Conservation (phyloP, 2,329 filamentous ascomycete species). For the Pseudopyricularia javanii region DNA sequence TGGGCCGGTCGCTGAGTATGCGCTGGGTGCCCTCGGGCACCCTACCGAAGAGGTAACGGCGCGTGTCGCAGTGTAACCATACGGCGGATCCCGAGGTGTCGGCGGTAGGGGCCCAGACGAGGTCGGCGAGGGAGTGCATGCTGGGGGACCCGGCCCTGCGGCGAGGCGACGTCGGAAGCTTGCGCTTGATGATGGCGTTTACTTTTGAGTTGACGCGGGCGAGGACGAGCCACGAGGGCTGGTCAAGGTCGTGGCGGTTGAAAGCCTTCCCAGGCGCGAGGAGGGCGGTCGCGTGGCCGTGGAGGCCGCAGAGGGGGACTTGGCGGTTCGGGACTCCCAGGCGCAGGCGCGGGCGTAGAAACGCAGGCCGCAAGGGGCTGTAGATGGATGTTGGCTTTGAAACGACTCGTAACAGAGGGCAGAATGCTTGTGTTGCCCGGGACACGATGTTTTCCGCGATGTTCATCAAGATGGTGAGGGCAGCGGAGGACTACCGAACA, state of each 20-base stretch:
- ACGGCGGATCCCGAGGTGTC: constrained; percentile 76
- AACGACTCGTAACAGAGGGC: background rate
- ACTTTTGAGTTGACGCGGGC: background rate
- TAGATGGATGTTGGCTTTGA: too few relatives aligned
- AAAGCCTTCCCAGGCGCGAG: background rate
- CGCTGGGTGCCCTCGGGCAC: constrained; percentile 78
- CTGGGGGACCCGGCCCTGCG: background rate
- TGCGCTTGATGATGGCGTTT: background rate
- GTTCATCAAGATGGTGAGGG: background rate
- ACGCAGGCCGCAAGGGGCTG: too few relatives aligned
- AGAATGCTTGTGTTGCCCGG: background rate
- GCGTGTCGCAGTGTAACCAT: constrained; percentile 66
- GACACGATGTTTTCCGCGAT: background rate
- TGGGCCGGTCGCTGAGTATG: constrained; percentile 37
- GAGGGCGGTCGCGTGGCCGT: background rate
- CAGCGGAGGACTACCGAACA: background rate
- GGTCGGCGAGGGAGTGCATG: constrained; percentile 66
- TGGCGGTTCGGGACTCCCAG: background rate
- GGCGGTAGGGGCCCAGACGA: constrained; percentile 71
- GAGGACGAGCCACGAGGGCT: background rate
- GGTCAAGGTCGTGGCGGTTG: background rate
- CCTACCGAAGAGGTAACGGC: constrained; percentile 77
- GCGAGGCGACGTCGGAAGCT: too few relatives aligned
- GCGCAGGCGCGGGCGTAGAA: background rate
- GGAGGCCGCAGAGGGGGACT: background rate